Conservation (phyloP, 2,329 filamentous ascomycete genomes). For the Decorospora gaudefroyi region DNA sequence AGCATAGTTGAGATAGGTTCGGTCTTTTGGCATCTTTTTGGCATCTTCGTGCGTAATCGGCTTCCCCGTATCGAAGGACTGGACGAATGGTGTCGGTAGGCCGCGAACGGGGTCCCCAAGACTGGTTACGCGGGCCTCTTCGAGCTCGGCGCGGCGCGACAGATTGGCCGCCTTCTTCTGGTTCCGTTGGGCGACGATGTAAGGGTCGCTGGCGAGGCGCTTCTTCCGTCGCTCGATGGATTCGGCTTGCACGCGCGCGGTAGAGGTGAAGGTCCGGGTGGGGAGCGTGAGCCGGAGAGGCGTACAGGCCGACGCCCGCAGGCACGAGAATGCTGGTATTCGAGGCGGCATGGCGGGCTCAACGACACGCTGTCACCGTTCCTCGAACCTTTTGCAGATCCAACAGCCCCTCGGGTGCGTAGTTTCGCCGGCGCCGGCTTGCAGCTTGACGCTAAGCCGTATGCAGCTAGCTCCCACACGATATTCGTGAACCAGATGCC, state of each 20-base stretch:
- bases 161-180: slow-evolving; percentile 84
- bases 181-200: slow-evolving; percentile 76
- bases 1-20: slow-evolving; percentile 72
- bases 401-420: slow-evolving; percentile 1
- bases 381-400: slow-evolving; percentile 26
- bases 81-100: slow-evolving; percentile 76
- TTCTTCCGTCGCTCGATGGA: slow-evolving; percentile 56
- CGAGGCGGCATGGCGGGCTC: slow-evolving; percentile 53
- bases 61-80: slow-evolving; percentile 72
- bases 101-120: slow-evolving; percentile 82
- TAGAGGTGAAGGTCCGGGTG: slow-evolving; percentile 63
- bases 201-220: slow-evolving; percentile 75
- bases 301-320: slow-evolving; percentile 49
- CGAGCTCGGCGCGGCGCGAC: slow-evolving; percentile 71
- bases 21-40: slow-evolving; percentile 33
- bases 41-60: slow-evolving; percentile 33
- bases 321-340: slow-evolving; percentile 52
- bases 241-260: slow-evolving; percentile 64
- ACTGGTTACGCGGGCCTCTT: slow-evolving; percentile 64
- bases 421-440: slow-evolving; percentile 17
- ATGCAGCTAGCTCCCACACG: slow-evolving; percentile 23
- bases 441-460: slow-evolving; percentile 9
- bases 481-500: slow-evolving; percentile 19
- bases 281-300: slow-evolving; percentile 55
- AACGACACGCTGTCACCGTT: slow-evolving; percentile 9